These are phyloP conservation scores for Boechera divaricarpa DNA, from an alignment of 345 rosid genomes.

Conservation along the genomic window DNA sequence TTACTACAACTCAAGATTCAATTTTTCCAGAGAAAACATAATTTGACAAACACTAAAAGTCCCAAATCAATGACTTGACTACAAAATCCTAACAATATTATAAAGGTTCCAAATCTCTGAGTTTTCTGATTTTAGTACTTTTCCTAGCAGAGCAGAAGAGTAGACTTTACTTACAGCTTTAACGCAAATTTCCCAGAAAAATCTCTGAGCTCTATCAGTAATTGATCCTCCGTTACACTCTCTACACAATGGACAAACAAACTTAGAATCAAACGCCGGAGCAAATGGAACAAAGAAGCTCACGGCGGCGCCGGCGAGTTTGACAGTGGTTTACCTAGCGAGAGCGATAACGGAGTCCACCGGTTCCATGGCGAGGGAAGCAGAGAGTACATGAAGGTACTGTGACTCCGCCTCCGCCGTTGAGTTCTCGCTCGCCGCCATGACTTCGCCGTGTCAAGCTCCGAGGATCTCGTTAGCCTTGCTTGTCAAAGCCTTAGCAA, in stretches of 20 bases:
- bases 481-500: not conserved
- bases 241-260: conserved; percentile 38
- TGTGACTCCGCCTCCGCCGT: conserved; percentile 38
- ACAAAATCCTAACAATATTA: not conserved
- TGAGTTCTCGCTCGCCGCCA: conserved; percentile 42
- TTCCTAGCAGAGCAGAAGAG: conserved; percentile 20
- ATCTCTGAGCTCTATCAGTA: conserved; percentile 63
- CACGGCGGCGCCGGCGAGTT: conserved; percentile 4
- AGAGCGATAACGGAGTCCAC: conserved; percentile 53
- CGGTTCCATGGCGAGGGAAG: conserved; percentile 82
- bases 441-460: conserved; percentile 39
- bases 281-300: not conserved
- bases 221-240: conserved; percentile 65
- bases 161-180: conserved; percentile 54
- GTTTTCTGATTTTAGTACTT: not conserved
- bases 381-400: conserved; percentile 61
- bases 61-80: not conserved
- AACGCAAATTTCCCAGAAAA: conserved; percentile 70
- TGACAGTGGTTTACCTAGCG: conserved; percentile 54
- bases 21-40: not conserved
- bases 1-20: conserved; percentile 3
- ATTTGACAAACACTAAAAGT: not conserved
- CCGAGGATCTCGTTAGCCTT: conserved; percentile 12
- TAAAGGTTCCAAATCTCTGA: conserved; percentile 13
- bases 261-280: conserved; percentile 23